Conservation (phyloP, 1,284 basidiomycete genomes). For the Polyporus tsugae region DNA sequence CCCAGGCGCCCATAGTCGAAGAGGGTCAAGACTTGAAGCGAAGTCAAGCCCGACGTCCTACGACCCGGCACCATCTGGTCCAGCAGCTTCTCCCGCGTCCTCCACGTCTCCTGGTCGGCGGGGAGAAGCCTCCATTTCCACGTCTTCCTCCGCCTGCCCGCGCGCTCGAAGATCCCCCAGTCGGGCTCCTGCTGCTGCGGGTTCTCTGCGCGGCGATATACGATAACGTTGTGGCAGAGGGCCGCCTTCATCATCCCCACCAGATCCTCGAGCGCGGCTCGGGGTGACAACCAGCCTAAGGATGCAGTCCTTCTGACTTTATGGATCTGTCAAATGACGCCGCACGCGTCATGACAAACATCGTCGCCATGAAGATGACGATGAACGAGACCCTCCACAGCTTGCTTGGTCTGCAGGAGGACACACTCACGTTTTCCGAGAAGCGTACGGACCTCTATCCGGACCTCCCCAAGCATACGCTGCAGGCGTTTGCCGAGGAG, state of each 20-base stretch:
- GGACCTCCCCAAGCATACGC: constrained; percentile 24
- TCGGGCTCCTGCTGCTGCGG: neutral
- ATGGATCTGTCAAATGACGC: neutral
- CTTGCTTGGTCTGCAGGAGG: constrained; percentile 12
- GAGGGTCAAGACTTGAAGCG: neutral
- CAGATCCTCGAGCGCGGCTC: neutral
- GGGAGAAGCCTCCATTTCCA: neutral
- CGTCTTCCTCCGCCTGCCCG: neutral
- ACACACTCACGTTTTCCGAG: constrained; percentile 34
- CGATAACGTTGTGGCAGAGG: neutral
- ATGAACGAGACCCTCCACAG: too few species aligned
- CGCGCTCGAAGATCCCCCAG: neutral
- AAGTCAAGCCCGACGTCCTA: neutral
- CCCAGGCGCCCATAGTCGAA: neutral
- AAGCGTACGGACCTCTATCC: constrained; percentile 37
- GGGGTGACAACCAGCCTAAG: too few species aligned
- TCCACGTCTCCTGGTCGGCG: neutral
- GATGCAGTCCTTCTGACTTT: too few species aligned
- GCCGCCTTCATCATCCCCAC: neutral
- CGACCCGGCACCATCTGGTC: neutral
- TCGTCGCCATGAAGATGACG: too few species aligned
- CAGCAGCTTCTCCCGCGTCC: neutral
- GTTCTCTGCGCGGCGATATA: neutral
- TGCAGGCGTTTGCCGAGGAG: constrained; percentile 33
- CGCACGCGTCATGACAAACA: neutral